phyloP scores from a whole-genome alignment of 2,329 filamentous ascomycete genomes.

The Spiromastix sp. region DNA sequence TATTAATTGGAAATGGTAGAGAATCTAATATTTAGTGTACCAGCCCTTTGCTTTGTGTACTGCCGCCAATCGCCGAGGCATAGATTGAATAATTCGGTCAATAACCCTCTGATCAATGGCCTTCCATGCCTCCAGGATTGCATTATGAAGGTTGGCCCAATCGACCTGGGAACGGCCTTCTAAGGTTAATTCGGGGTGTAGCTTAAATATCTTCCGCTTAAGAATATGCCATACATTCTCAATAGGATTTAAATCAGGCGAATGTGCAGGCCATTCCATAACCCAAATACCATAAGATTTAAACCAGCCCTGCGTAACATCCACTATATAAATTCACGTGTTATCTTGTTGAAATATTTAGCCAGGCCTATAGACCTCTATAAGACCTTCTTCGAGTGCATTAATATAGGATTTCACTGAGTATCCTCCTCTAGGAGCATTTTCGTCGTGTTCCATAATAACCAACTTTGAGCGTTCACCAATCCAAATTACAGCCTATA shows the following conservation, averaged over 20 bases:
- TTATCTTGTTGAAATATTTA: conserved; percentile 13
- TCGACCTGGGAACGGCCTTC: not conserved
- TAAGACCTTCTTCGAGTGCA: conserved; percentile 1
- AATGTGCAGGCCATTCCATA: conserved; percentile 10
- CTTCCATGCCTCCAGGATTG: conserved; percentile 4
- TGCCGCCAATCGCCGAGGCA: conserved; percentile 2
- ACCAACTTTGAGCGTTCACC: conserved; percentile 3
- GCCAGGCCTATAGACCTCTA: not conserved
- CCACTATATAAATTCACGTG: conserved; percentile 4
- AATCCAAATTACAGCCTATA: conserved; percentile 6
- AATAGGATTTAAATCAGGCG: conserved; percentile 12
- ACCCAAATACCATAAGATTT: conserved; percentile 4
- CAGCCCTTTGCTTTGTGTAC: conserved; percentile 3
- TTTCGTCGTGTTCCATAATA: conserved; percentile 3
- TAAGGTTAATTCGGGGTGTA: conserved; percentile 1
- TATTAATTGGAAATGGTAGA: too few species aligned
- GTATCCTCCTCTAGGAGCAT: not conserved
- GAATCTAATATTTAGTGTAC: conserved; percentile 7
- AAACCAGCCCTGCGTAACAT: conserved; percentile 3
- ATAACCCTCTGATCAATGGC: conserved; percentile 3
- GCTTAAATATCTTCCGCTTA: conserved; percentile 7
- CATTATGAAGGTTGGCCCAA: not conserved
- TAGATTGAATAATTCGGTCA: conserved; percentile 2
- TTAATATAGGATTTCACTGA: conserved; percentile 5
- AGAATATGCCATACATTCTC: conserved; percentile 12